Conservation (phyloP, 768 basidiomycete species). For the Multifurca ochricompacta region DNA sequence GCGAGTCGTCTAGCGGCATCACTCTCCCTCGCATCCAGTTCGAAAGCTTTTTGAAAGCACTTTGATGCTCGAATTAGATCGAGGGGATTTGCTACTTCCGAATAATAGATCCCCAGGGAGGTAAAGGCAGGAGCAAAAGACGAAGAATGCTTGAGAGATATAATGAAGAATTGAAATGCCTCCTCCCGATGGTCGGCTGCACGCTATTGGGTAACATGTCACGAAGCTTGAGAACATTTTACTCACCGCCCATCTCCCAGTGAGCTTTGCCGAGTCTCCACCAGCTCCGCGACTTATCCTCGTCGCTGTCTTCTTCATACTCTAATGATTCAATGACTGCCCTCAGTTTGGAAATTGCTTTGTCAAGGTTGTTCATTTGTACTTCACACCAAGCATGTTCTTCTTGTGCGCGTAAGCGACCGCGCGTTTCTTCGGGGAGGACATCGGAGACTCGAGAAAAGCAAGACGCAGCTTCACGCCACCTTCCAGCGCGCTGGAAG, state of each 20-base stretch:
- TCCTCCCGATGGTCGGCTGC: conserved; percentile 47
- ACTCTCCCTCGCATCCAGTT: conserved; percentile 83
- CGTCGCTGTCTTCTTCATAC: conserved; percentile 37
- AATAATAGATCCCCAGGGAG: conserved; percentile 86
- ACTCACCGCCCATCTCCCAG: conserved; percentile 66
- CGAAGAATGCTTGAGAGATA: conserved; percentile 64
- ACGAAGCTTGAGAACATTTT: not conserved
- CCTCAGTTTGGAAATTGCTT: conserved; percentile 42
- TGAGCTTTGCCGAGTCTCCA: conserved; percentile 79
- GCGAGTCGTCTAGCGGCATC: conserved; percentile 81
- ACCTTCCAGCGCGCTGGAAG: conserved; percentile 52
- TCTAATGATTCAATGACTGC: conserved; percentile 40
- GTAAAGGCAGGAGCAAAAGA: conserved; percentile 89
- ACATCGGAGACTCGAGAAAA: conserved; percentile 54
- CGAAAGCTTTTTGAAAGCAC: conserved; percentile 98
- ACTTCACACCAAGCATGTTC: conserved; percentile 82
- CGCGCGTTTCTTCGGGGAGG: conserved; percentile 37
- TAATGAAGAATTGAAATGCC: conserved; percentile 74
- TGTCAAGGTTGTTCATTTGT: conserved; percentile 40
- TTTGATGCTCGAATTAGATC: conserved; percentile 84
- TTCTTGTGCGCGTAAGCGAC: conserved; percentile 60
- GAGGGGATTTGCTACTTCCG: conserved; percentile 56
- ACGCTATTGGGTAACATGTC: not conserved
- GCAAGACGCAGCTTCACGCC: conserved; percentile 54
- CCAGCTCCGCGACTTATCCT: conserved; percentile 68